Base-by-base conservation (phyloP, 768 basidiomycete genomes). In the Naganishia friedmannii region DNA sequence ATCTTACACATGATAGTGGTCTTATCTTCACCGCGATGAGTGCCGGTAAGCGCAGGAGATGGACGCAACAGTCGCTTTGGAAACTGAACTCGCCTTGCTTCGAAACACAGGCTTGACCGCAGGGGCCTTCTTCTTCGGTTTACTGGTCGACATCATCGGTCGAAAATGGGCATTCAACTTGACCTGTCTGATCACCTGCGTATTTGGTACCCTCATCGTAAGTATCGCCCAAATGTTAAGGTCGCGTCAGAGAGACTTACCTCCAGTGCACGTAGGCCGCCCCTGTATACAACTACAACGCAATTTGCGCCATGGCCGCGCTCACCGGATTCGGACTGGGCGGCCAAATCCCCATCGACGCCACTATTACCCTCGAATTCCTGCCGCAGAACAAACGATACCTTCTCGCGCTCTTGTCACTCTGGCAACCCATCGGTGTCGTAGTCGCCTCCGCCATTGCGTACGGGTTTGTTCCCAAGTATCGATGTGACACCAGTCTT, bases 391-490 rank as follows among this genome's bases (percentile, higher is more conserved):
- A 73, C 66, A 68, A 76, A 21, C 79, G 70, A 81, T 85, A 60
- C 83, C 86, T 79, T 81, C 86, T 87, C 54, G 53, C 82, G 2
- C 79, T 86, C 10, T 83, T 87, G 1, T 86, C 86, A 21, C 82
- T 83, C 19, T 77, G 55, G 68, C 76, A 78, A 82, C 86, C 69
- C 56, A 84, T 68, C 83, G 86, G 39, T 80, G 86, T 80, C 57
- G 82, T 87, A 10, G 75, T 84, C 21, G 84, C 86, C 10, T 86
- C 84, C 21, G 76, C 85, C 34, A 81, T 87, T 34, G 84, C 85
- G 8, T 88, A 85, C 84, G 85, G 82, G 0, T 85, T 87, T 73
- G 86, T 87, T 39, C 83, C 83, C 29, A 85, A 84, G 70, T 87
- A 84, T 73, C 86, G 86, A 4, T 88, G 87, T 74, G 73, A 78